Base-by-base conservation (phyloP, 2,329 filamentous ascomycete genomes). In the Ceratocystis variospora region DNA sequence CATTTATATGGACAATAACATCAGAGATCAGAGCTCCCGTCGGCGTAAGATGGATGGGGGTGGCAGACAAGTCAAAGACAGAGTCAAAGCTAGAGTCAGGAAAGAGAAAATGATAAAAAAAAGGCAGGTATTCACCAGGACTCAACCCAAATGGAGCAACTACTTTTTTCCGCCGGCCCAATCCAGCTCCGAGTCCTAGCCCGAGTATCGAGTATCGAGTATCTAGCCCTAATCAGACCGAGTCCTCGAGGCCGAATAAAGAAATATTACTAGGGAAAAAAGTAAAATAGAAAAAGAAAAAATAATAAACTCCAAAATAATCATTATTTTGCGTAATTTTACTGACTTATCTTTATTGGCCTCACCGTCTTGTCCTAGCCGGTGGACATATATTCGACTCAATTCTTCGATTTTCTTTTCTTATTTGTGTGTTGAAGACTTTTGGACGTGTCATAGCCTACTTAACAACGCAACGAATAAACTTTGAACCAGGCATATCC, bases 401-500 rank as follows among this genome's bases (percentile, higher is more conserved):
- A 48, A 48, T 48, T 48, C 15, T 48, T 48, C 45, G 5, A 12
- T 25, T 53, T 53, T 25, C 25, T 25, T 53, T 25, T n/a, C 10
- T 15, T 33, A 31, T 33, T 57, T 33, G 12, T 25, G n/a, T 57
- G 53, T 57, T 57, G 28, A 57, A 57, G 53, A 57, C 53, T 57
- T 57, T 57, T 57, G 53, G 53, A n/a, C 53, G 28, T 17, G 6
- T 15, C 19, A 19, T 22, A 57, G 12, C 19, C 7, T 22, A 50
- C 48, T 8, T 53, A 25, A 48, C 19, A 53, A 53, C 19, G 33
- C 33, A 37, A 37, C 3, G 12, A 37, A 37, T 37, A 10, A 25
- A 12, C 48, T 53, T 53, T 12, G 19, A 57, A 57, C 53, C 28
- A 57, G 53, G 53, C 53, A 33, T 57, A 57, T n/a, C 53, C 53